Base-by-base conservation (phyloP, 2,329 filamentous ascomycete species). In the Lomentospora prolificans region DNA sequence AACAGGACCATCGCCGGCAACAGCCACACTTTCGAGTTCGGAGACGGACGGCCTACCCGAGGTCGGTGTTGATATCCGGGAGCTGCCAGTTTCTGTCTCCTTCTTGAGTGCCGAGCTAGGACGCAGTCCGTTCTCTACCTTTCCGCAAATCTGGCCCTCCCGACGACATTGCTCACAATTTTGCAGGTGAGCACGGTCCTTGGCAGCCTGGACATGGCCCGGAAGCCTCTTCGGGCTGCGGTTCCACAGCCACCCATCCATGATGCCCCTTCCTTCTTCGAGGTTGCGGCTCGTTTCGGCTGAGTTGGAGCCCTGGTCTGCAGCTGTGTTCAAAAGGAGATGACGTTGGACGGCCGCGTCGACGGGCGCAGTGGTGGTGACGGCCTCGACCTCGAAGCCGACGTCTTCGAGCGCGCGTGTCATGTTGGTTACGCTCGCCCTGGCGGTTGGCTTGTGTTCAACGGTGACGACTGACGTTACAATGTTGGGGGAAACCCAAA, bases 391-490 rank as follows among this genome's bases (percentile, higher is more conserved):
- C 53, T 85, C 80, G 64, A 84, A 85, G 14, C 81, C 82, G 30
- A 75, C 76, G 55, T 76, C 72, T 57, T 82, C 75, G 19, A 86
- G 74, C 7, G 76, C 72, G 48, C 65, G 64, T 58, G 69, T 68
- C 61, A 79, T 76, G 58, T 60, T 64, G 30, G 74, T 73, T 30
- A 75, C 69, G 30, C 67, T 67, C 12, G 75, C 73, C 28, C 69
- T 66, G 2, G 71, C 64, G 57, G 68, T 67, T 58, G 72, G 63
- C 50, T 62, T 64, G 67, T 86, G 82, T 61, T 76, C 72, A 59
- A 86, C 72, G 30, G 81, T 83, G 61, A 89, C 81, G 58, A 82
- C 82, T 51, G 86, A 87, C 39, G 84, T 85, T 63, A 89, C 78
- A 58, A 89, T 80, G 60, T 87, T 89, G 58, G 85, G 80, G 59